Evolutionary conservation across 768 basidiomycete genomes (phyloP), one percentile per base, ranked within the genome.

Genomic region (Plicaturopsis crispa): DNA sequence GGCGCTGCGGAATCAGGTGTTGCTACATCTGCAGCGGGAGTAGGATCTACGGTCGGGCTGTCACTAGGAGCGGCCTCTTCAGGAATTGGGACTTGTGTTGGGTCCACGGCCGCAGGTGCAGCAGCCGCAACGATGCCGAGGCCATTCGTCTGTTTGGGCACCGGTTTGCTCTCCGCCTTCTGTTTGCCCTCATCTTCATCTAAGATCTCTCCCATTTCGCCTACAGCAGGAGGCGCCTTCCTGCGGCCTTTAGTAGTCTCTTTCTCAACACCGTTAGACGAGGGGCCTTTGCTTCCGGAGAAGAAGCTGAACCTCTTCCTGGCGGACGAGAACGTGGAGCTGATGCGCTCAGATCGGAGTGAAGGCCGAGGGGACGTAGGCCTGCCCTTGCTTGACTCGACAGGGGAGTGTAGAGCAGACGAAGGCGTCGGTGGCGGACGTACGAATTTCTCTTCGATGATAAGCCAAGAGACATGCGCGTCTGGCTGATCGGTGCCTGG

Each of bases 171-270:
- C 30, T 44, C 47, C 17, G 46, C 37, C n/a, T 55, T 59, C 47
- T 60, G 63, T n/a, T n/a, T n/a, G n/a, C n/a, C 3, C 65, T 66
- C 47, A 73, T 75, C 51, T 84, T 81, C 16, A 65, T 56, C 22
- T n/a, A 84, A 48, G 12, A 77, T 61, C 51, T 85, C 84, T 7
- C 84, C 84, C 72, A 83, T 68, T 60, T 87, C 84, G 13, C 80
- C 80, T 16, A 80, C 59, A 38, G 61, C 64, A 10, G 57, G 59
- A 18, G 54, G 48, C 50, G 59, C 63, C 35, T 47, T 48, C 10
- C 36, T 24, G 40, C 40, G 2, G 41, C 52, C 70, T 20, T 59
- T 63, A 30, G 58, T 55, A 13, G 49, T 43, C 42, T 57, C 52
- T 47, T 52, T 55, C 35, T 42, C 45, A 31, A 18, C 32, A 32